Evolutionary conservation across 1,284 basidiomycete species (phyloP).

Genomic region (Volvariella surrecta): DNA sequence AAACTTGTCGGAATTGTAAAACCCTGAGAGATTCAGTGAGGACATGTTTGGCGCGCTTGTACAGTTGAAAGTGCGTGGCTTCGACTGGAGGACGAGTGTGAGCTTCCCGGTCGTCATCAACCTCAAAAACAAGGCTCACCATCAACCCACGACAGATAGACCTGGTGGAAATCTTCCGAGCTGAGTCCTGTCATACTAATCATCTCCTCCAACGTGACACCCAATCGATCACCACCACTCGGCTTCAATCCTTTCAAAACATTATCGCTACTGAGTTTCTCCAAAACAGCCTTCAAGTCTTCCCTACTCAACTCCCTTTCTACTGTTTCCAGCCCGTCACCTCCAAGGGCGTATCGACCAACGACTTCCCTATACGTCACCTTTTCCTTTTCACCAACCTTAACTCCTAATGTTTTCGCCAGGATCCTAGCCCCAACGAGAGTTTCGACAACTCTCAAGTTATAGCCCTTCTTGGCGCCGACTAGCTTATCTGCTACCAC

Average conservation of each 20-base stretch:
- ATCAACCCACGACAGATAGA: constrained; percentile 72
- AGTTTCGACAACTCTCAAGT: constrained; percentile 83
- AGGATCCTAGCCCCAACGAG: constrained; percentile 73
- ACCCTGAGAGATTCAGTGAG: constrained; percentile 74
- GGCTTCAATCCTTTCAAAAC: constrained; percentile 32
- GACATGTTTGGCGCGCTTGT: constrained; percentile 74
- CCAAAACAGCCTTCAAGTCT: constrained; percentile 38
- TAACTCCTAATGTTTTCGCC: constrained; percentile 30
- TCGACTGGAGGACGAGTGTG: constrained; percentile 53
- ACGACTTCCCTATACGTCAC: constrained; percentile 45
- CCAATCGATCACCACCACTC: constrained; percentile 29
- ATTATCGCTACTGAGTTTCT: constrained; percentile 43
- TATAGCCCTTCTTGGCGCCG: constrained; percentile 72
- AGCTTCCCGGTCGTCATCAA: constrained; percentile 1
- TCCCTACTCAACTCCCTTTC: constrained; percentile 23
- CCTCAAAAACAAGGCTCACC: constrained; percentile 34
- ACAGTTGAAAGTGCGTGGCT: constrained; percentile 70
- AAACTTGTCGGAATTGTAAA: constrained; percentile 61
- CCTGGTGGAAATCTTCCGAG: constrained; percentile 46
- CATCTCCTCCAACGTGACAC: constrained; percentile 69
- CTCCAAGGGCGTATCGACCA: constrained; percentile 38
- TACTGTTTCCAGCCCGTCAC: constrained; percentile 24
- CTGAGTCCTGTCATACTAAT: constrained; percentile 53
- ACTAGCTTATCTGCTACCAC: constrained; percentile 79
- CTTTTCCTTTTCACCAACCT: constrained; percentile 46